Evolutionary conservation across 768 basidiomycete genomes (phyloP).

Genomic region (Boletus rubropictus): DNA sequence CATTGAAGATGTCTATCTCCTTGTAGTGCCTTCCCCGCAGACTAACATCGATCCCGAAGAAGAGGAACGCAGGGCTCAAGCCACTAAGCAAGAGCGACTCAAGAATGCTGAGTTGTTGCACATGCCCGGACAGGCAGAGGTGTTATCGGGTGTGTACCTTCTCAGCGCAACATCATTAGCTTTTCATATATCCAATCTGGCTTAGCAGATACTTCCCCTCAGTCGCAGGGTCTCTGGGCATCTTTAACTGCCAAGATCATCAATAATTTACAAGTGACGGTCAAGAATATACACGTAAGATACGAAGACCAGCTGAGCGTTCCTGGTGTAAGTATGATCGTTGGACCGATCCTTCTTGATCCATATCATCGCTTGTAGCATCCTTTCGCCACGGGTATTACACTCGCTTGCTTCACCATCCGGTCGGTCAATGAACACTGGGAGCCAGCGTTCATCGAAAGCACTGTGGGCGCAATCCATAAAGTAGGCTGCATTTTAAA

Average conservation of each 20-base stretch:
- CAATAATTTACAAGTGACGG: slow-evolving; percentile 93
- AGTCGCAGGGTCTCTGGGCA: slow-evolving; percentile 79
- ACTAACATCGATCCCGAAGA: slow-evolving; percentile 71
- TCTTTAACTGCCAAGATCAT: slow-evolving; percentile 85
- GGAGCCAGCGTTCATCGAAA: slow-evolving; percentile 90
- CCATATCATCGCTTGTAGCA: slow-evolving; percentile 46
- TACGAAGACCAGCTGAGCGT: slow-evolving; percentile 95
- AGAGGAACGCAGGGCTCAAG: slow-evolving; percentile 76
- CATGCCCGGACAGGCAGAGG: slow-evolving; percentile 52
- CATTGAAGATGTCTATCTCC: slow-evolving; percentile 91
- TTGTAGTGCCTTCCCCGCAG: slow-evolving; percentile 78
- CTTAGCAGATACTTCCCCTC: slow-evolving; percentile 45
- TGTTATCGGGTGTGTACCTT: slow-evolving; percentile 38
- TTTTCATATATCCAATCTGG: slow-evolving; percentile 6
- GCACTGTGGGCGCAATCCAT: slow-evolving; percentile 78
- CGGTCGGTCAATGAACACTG: slow-evolving; percentile 85
- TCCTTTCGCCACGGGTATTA: slow-evolving; percentile 89
- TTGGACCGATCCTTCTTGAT: not conserved
- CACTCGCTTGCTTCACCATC: slow-evolving; percentile 81
- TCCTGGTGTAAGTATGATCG: slow-evolving; percentile 63
- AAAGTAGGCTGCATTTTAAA: slow-evolving; percentile 48
- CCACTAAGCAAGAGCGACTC: slow-evolving; percentile 82
- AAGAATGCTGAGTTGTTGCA: slow-evolving; percentile 83
- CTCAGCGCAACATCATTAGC: not conserved
- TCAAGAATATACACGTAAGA: slow-evolving; percentile 92